Evolutionary conservation across 495 filamentous ascomycete species (phyloP).

Genomic region (Aspergillus incahuasiensis): DNA sequence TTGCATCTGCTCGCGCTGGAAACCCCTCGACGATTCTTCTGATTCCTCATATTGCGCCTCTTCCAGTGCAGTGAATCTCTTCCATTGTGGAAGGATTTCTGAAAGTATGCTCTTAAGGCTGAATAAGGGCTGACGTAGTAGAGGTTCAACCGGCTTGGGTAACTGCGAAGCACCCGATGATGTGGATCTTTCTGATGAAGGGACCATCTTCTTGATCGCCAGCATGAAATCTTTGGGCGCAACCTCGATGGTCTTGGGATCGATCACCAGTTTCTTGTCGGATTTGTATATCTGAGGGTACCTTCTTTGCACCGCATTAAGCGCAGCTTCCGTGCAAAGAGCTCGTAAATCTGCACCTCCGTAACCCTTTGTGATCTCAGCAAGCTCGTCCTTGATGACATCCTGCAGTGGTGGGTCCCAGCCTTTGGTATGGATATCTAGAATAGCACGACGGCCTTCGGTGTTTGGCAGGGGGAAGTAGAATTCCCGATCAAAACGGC

Average conservation of each 20-base stretch:
- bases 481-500: constrained; percentile 95
- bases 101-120: constrained; percentile 63
- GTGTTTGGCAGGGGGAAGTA: constrained; percentile 89
- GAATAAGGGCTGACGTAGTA: constrained; percentile 67
- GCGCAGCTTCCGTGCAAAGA: constrained; percentile 92
- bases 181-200: constrained; percentile 84
- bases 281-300: constrained; percentile 96
- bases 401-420: constrained; percentile 76
- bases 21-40: constrained; percentile 71
- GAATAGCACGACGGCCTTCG: constrained; percentile 72
- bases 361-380: constrained; percentile 89
- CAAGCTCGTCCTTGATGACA: constrained; percentile 76
- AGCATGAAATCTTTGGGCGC: constrained; percentile 94
- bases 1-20: constrained; percentile 78
- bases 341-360: constrained; percentile 92
- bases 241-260: constrained; percentile 76
- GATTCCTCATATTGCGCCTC: constrained; percentile 92
- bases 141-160: constrained; percentile 71
- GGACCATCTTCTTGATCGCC: constrained; percentile 90
- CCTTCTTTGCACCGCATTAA: constrained; percentile 94
- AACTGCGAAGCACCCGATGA: constrained; percentile 76
- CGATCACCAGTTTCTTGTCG: constrained; percentile 82
- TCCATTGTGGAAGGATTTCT: constrained; percentile 74
- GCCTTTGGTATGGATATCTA: constrained; percentile 92
- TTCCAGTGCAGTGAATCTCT: constrained; percentile 81